A percentile compares a stretch with the other conserved stretches of the same genome.
Evolutionary conservation across 1,139 yeast species (phyloP).

Genomic region (Blastobotrys ciferrii): DNA sequence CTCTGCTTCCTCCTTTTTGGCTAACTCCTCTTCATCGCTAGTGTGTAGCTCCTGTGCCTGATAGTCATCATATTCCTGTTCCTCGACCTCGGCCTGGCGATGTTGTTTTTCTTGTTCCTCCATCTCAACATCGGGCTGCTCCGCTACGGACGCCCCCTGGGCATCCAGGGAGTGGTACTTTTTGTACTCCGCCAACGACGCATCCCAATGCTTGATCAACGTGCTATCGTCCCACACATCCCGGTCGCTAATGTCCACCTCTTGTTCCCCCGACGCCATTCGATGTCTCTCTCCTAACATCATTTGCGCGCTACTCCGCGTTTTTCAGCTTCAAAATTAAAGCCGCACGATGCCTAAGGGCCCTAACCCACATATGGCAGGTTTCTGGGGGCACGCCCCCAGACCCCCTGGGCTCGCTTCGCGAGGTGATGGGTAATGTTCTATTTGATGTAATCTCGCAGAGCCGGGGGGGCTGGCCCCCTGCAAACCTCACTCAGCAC

Average conservation of each 20-base stretch:
- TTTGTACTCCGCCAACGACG: constrained; percentile 29
- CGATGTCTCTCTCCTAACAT: neutral
- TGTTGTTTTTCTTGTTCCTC: neutral
- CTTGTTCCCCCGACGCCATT: neutral
- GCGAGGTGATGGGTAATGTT: too few species aligned
- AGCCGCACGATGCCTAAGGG: too few species aligned
- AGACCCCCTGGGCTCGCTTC: too few species aligned
- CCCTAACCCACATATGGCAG: too few species aligned
- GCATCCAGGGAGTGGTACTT: constrained; percentile 22
- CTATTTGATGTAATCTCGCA: too few species aligned
- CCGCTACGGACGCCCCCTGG: neutral
- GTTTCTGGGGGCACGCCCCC: too few species aligned
- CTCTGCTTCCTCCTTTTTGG: constrained; percentile 9
- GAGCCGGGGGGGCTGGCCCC: too few species aligned
- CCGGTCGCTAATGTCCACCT: constrained; percentile 20
- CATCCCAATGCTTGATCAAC: constrained; percentile 28
- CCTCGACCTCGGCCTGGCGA: constrained; percentile 1
- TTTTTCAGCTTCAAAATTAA: too few species aligned
- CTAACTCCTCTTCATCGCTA: constrained; percentile 5
- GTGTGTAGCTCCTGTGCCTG: neutral
- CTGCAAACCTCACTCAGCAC: too few species aligned
- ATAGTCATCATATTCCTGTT: neutral
- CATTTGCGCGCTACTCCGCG: neutral
- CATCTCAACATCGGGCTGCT: neutral
- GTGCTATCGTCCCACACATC: constrained; percentile 33